Evolutionary conservation across 345 rosid species (phyloP).

Genomic region (Acer campestre): DNA sequence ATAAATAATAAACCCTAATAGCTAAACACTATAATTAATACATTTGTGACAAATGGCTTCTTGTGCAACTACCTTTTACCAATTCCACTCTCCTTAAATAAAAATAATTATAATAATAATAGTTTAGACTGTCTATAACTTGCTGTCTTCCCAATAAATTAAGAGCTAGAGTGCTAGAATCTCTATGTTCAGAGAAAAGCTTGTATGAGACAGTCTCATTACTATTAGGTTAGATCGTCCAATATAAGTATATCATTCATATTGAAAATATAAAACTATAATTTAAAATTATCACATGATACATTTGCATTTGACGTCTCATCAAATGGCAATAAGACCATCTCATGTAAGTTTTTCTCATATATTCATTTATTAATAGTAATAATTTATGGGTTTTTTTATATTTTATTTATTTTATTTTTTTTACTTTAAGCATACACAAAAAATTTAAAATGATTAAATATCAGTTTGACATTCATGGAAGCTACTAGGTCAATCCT

Average conservation of each 20-base stretch:
- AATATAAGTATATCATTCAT: no score
- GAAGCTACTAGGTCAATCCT: slow-evolving; percentile 11
- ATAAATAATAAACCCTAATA: neutral
- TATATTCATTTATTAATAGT: neutral
- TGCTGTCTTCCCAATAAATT: slow-evolving; percentile 26
- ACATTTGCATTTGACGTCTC: no score
- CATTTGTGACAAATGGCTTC: slow-evolving; percentile 35
- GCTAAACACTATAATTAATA: neutral
- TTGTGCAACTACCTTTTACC: slow-evolving; percentile 23
- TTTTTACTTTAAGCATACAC: no score
- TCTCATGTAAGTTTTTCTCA: neutral
- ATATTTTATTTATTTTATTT: no score
- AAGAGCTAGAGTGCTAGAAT: neutral
- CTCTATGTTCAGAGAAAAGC: no score
- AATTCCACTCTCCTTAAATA: slow-evolving; percentile 6
- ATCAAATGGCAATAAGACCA: no score
- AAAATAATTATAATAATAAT: neutral
- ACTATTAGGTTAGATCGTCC: no score
- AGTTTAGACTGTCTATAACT: slow-evolving; percentile 10
- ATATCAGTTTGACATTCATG: slow-evolving; percentile 5
- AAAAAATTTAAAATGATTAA: no score
- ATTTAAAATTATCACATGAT: no score
- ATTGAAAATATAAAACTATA: no score
- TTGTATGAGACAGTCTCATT: no score
- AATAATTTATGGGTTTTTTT: neutral